Percentiles rank a stretch among this genome's conserved stretches.
Evolutionary conservation across 495 filamentous ascomycete genomes (phyloP).

Genomic region (Choiromyces venosus): DNA sequence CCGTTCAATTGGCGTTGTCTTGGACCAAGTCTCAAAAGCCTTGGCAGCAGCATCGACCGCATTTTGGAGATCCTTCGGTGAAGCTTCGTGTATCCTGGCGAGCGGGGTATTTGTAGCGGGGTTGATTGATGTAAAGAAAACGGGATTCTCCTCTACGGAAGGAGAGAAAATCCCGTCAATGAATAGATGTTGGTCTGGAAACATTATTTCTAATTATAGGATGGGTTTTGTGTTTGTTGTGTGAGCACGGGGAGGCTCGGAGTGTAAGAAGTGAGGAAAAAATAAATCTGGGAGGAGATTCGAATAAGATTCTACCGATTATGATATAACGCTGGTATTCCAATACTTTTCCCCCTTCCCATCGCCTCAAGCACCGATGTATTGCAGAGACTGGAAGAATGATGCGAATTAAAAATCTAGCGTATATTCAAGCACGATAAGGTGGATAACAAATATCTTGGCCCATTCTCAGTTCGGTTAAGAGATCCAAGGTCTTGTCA

Average conservation of each 20-base stretch:
- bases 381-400: not conserved
- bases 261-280: not conserved
- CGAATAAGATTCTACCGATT: not conserved
- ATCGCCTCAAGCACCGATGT: not conserved
- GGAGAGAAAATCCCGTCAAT: not conserved
- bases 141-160: not conserved
- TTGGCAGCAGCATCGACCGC: slow-evolving; percentile 57
- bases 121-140: slow-evolving; percentile 57
- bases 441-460: not conserved
- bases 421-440: not conserved
- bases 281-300: not conserved
- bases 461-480: not conserved
- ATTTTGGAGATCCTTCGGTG: slow-evolving; percentile 58
- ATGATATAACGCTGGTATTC: not conserved
- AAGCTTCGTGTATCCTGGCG: slow-evolving; percentile 60
- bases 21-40: slow-evolving; percentile 64
- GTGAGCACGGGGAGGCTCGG: not conserved
- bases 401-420: not conserved
- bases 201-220: not conserved
- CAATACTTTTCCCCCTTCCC: not conserved
- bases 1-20: slow-evolving; percentile 58
- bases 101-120: slow-evolving; percentile 61
- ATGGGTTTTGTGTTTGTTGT: not conserved
- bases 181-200: not conserved
- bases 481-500: not conserved